Base-by-base conservation (phyloP, 108 stramenopile genomes). In the Stephanodiscus minutulus region DNA sequence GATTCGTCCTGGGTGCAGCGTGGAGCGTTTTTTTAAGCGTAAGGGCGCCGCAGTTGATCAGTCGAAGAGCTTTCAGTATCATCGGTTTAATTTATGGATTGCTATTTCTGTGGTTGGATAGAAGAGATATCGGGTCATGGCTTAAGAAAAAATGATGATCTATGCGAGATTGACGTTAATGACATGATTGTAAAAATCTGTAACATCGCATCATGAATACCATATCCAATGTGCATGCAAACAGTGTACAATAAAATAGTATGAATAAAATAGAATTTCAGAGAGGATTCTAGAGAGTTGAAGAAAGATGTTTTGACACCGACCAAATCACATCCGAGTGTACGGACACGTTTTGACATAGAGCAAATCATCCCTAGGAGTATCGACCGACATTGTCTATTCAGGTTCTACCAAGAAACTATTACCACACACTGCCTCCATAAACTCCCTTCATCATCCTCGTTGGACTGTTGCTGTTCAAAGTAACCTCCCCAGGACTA, bases 71-170 rank as follows among this genome's bases (percentile, higher is more conserved):
- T 17, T 84, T 87, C 43, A 67, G 74, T 54, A 65, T 68, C 29
- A 82, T 84, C 56, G 87, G 87, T 35, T 58, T 66, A 11, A 44
- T 81, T 35, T 85, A 82, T 25, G 80, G 84, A 31, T 25, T 22
- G 11, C 66, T 87, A 13, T 87, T 87, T 47, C 43, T 85, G 22
- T 85, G 86, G 83, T 37, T 82, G 61, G 81, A 85, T 68, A 66
- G 68, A 44, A 49, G 74, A 41, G 28, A 66, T 22, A 22, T 79
- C 18, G 72, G 82, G 8, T 64, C 70, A 7, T 83, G 82, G 82
- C 68, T 67, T 25, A 27, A 39, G 63, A 7, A 62, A 71, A 27
- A 50, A 83, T 52, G 69, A 62, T 20, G 52, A 72, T 13, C 61
- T 59, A 15, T 82, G 82, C 67, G 72, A 58, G 0, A 21, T 74